Evolutionary conservation across 345 rosid genomes (phyloP), one percentile per base, ranked within the genome.

Genomic region (Toxicodendron radicans): DNA sequence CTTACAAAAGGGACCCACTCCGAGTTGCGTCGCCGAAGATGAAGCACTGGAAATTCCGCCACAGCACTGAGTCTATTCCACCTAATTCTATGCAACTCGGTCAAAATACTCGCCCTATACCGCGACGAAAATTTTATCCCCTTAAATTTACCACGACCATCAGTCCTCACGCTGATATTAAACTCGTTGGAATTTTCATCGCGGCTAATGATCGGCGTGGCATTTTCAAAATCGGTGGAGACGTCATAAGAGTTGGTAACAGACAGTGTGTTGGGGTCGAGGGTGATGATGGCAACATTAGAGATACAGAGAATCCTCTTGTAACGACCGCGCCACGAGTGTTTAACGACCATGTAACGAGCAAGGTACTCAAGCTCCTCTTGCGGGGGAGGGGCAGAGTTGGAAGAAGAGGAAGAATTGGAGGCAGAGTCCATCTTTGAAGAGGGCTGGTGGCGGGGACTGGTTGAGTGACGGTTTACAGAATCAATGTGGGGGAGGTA

Each of bases 281-380:
- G 86, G 30, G 99, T 95, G 72, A 90, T 74, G 70, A 95, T 90
- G 3, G 93, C 84, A 4, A 54, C 87, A 70, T 66, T 75, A 1
- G 95, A 88, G 17, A 95, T 85, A 71, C 99, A 95, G 65, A 95
- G 90, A 68, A 95, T 87, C 77, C 99, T 86, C 80, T 91, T 95
- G 81, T 95, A 95, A 38, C 97, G 90, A 38, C 99, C 99, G 3
- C 99, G 93, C 99, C 99, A 95, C 0, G 98, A 95, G 83, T 95
- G 99, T 43, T 95, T 95, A 66, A 93, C 79, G 21, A 93, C 96
- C 61, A 89, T 13, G 83, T 90, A 93, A 69, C 99, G 91, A 49
- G 97, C 93, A 0, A 95, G 87, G 77, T 93, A 95, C 91, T 95
- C 99, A 0, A 90, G 97, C 84, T 93, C 99, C 67, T 95, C 99